Conservation (phyloP, 352 stramenopile genomes). For the Pythium inflatum region DNA sequence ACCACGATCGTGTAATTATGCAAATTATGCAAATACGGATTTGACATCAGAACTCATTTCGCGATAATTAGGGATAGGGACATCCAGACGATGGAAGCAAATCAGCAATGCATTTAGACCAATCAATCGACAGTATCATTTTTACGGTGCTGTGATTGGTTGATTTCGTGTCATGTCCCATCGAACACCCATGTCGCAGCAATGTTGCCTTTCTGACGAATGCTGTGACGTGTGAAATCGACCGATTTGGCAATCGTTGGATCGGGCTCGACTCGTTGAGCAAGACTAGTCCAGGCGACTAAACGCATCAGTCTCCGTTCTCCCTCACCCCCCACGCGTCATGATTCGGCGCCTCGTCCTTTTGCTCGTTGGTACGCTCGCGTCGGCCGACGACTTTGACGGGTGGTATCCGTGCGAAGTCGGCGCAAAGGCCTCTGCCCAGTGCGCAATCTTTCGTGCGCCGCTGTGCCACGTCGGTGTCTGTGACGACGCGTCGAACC, state of each 20-base stretch:
- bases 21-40: constrained; percentile 1
- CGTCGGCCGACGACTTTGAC: constrained; percentile 22
- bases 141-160: too few species aligned
- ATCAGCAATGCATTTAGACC: too few species aligned
- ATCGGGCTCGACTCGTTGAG: background rate
- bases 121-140: too few species aligned
- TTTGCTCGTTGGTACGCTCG: background rate
- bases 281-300: background rate
- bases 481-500: constrained; percentile 15
- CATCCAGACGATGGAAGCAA: too few species aligned
- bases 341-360: background rate
- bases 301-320: too few species aligned
- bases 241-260: background rate
- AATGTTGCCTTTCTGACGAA: background rate
- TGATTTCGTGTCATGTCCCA: background rate
- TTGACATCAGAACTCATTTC: too few species aligned
- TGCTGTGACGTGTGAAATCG: background rate
- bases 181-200: background rate
- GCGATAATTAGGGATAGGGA: too few species aligned
- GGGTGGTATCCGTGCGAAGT: constrained; percentile 39
- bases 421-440: constrained; percentile 1
- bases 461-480: constrained; percentile 46
- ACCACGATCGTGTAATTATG: background rate
- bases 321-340: too few species aligned
- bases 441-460: constrained; percentile 43